Evolutionary conservation across 305 asterid species (phyloP), one percentile per base, ranked within the genome.

Genomic region (Fraxinus albicans): DNA sequence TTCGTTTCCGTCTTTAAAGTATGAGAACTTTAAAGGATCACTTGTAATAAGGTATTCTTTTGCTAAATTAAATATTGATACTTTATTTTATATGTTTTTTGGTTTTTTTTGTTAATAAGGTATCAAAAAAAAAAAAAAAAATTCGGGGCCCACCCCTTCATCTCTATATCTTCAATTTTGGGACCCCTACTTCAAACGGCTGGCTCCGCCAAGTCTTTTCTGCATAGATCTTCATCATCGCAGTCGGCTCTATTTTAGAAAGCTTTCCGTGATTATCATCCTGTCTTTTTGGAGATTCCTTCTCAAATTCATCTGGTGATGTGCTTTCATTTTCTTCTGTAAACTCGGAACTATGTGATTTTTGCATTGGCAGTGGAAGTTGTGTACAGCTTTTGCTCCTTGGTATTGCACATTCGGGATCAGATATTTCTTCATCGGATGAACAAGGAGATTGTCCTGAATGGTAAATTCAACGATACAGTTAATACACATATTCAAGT

Each of bases 361-460:
- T 65, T 60, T 83, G 82, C 73, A 79, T 17, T 25, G 89, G 85
- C 27, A 85, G 80, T 21, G 86, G 82, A 34, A 89, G 84, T 6
- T 88, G 90, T 38, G 44, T 87, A 86, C 93, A 90, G 78, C 89
- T 95, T 65, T n/a, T 85, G 88, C 92, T 88, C 60, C 94, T 88
- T 17, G 84, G 50, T 12, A 83, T 84, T 76, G 29, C 36, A 35
- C 84, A 74, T 27, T 53, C 74, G 1, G 82, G 63, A 80, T 78
- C 89, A 0, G 89, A 77, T 31, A 58, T 79, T n/a, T 88, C 92
- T 29, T 85, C 80, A 8, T 86, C 92, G 17, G 90, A 88, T 35
- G 90, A 84, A 84, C 34, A 70, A 77, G 86, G 87, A 80, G 91
- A 88, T 76, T 80, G 84, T 73, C 86, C 92, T 79, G 38, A 81